These are phyloP conservation scores for Sclerotinia borealis DNA, from an alignment of 2,329 filamentous ascomycete genomes.

Conservation along the genomic window DNA sequence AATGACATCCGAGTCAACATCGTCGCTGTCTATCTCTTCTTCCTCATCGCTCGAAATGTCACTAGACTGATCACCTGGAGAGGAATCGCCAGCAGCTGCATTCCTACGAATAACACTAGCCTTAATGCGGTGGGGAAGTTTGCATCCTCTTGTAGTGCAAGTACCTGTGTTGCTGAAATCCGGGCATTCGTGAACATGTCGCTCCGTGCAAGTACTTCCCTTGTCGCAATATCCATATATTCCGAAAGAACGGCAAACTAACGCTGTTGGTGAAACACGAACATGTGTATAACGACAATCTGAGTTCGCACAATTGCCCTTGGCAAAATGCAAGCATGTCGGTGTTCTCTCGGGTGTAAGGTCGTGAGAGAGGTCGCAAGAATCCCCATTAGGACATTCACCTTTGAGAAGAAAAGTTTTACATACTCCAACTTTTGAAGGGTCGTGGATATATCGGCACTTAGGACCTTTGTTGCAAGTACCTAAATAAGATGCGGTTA, in stretches of 20 bases:
- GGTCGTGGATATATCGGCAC: slow-evolving; percentile 80
- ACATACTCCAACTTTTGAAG: slow-evolving; percentile 82
- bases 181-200: slow-evolving; percentile 90
- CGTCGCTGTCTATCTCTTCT: slow-evolving; percentile 63
- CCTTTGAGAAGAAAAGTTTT: slow-evolving; percentile 78
- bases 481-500: slow-evolving; percentile 49
- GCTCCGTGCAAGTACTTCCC: slow-evolving; percentile 68
- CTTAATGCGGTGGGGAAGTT: slow-evolving; percentile 79
- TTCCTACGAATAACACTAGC: slow-evolving; percentile 70
- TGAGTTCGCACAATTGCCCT: slow-evolving; percentile 81
- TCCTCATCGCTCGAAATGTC: slow-evolving; percentile 73
- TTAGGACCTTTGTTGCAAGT: slow-evolving; percentile 74
- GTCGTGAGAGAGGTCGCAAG: slow-evolving; percentile 88
- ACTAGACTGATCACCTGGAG: slow-evolving; percentile 49
- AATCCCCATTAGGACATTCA: slow-evolving; percentile 67
- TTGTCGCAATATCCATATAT: slow-evolving; percentile 83
- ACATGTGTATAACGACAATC: slow-evolving; percentile 85
- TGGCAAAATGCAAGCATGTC: slow-evolving; percentile 82
- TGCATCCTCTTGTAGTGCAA: slow-evolving; percentile 77
- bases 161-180: slow-evolving; percentile 87
- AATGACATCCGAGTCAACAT: slow-evolving; percentile 71
- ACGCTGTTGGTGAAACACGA: slow-evolving; percentile 67
- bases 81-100: slow-evolving; percentile 39
- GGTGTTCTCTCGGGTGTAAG: slow-evolving; percentile 77
- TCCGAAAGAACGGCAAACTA: slow-evolving; percentile 79